Conservation (phyloP, 1,284 basidiomycete species). For the Sporisorium graminicola region DNA sequence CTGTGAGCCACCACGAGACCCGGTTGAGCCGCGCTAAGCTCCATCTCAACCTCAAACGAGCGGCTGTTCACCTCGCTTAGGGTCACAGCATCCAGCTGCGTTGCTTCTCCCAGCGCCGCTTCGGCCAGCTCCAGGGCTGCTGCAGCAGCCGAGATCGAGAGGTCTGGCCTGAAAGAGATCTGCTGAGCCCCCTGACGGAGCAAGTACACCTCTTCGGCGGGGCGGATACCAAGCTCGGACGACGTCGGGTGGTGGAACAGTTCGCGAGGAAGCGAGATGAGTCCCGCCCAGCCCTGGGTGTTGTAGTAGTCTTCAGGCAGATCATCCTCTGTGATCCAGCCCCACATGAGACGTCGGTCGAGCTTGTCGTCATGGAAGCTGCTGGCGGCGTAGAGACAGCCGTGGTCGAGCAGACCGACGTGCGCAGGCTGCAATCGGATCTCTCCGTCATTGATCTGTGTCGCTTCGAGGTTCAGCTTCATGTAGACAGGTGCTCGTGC, state of each 20-base stretch:
- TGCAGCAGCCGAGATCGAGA: not conserved
- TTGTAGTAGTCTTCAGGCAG: conserved; percentile 46
- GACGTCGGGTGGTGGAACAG: conserved; percentile 44
- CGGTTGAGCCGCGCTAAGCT: conserved; percentile 10
- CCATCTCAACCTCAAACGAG: conserved; percentile 39
- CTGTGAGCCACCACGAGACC: conserved; percentile 45
- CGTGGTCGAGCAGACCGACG: conserved; percentile 49
- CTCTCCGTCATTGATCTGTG: conserved; percentile 4
- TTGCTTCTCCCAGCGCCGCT: not conserved
- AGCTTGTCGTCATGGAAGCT: conserved; percentile 46
- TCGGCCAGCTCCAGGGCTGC: conserved; percentile 6
- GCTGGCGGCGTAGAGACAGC: conserved; percentile 57
- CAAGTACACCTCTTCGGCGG: conserved; percentile 30
- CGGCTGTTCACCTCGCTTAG: conserved; percentile 16
- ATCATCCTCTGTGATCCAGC: conserved; percentile 61
- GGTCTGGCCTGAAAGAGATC: not conserved
- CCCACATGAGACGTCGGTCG: conserved; percentile 55
- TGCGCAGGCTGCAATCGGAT: conserved; percentile 28
- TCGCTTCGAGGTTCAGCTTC: conserved; percentile 14
- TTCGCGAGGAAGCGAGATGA: conserved; percentile 54
- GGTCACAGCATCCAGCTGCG: conserved; percentile 1
- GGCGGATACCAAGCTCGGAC: conserved; percentile 36
- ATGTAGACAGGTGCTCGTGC: conserved; percentile 45
- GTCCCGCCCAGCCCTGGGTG: conserved; percentile 56
- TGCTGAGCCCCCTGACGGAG: conserved; percentile 32